phyloP scores from a whole-genome alignment of 306 rosid species.

The Vigna radiata region DNA sequence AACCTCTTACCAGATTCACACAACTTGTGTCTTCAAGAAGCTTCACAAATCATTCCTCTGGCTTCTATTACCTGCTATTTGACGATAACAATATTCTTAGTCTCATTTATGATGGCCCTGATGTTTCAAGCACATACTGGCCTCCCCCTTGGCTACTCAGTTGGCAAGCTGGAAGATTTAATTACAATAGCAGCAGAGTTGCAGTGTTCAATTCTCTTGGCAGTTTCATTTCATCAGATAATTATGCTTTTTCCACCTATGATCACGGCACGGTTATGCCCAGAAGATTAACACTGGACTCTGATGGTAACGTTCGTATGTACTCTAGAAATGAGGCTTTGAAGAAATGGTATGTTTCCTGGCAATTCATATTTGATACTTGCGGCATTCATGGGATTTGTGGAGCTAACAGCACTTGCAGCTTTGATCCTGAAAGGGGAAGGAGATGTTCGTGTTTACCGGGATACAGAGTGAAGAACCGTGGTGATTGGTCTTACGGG shows the following conservation, averaged over 20 bases:
- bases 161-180: conserved; percentile 24
- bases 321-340: conserved; percentile 11
- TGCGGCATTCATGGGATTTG: conserved; percentile 44
- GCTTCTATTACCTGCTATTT: conserved; percentile 44
- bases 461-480: conserved; percentile 1
- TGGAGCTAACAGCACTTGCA: conserved; percentile 44
- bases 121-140: conserved; percentile 44
- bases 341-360: conserved; percentile 45
- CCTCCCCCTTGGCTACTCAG: conserved; percentile 31
- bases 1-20: background rate
- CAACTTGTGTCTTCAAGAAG: conserved; percentile 36
- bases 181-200: background rate
- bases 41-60: conserved; percentile 36
- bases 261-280: background rate
- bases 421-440: conserved; percentile 16
- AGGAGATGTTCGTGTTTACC: conserved; percentile 36
- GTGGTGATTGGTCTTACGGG: conserved; percentile 21
- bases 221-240: conserved; percentile 23
- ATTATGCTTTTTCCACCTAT: background rate
- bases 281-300: background rate
- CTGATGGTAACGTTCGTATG: conserved; percentile 29
- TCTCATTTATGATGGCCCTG: conserved; percentile 37
- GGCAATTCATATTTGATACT: conserved; percentile 3
- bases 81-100: conserved; percentile 36
- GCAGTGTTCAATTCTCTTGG: conserved; percentile 38